Conservation (phyloP, 2,329 filamentous ascomycete genomes). For the Thielaviopsis musarum region DNA sequence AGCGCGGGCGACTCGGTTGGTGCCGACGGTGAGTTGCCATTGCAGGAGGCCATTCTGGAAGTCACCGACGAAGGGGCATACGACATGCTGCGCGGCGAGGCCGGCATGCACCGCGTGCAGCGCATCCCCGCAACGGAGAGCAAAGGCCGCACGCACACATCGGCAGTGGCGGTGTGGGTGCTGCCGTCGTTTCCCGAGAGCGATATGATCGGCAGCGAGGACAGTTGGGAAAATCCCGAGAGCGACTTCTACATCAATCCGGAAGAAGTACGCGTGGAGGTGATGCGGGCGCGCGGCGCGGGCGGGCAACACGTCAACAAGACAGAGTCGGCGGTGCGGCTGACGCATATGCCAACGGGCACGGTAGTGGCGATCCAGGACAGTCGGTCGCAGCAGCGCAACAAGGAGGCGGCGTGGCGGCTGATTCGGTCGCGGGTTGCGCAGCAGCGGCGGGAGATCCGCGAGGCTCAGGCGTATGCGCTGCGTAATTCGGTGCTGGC, state of each 20-base stretch:
- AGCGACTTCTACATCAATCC: slow-evolving; percentile 86
- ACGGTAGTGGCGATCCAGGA: slow-evolving; percentile 88
- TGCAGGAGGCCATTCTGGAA: slow-evolving; percentile 80
- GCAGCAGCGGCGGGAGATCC: slow-evolving; percentile 59
- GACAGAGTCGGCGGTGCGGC: slow-evolving; percentile 84
- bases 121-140: slow-evolving; percentile 81
- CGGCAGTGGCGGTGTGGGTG: slow-evolving; percentile 81
- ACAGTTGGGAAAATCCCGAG: slow-evolving; percentile 62
- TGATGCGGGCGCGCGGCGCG: slow-evolving; percentile 81
- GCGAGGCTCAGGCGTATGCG: slow-evolving; percentile 62
- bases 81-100: slow-evolving; percentile 66
- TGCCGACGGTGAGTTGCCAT: slow-evolving; percentile 44
- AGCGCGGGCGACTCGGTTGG: slow-evolving; percentile 34
- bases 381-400: slow-evolving; percentile 73
- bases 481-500: slow-evolving; percentile 66
- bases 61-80: slow-evolving; percentile 64
- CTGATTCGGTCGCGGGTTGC: slow-evolving; percentile 69
- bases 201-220: slow-evolving; percentile 30
- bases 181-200: slow-evolving; percentile 61
- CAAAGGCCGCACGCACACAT: slow-evolving; percentile 84
- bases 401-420: slow-evolving; percentile 75
- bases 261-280: slow-evolving; percentile 66
- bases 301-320: slow-evolving; percentile 98
- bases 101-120: slow-evolving; percentile 90
- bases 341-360: slow-evolving; percentile 80